Conservation (phyloP, 495 filamentous ascomycete species). For the Penicillium goetzii region DNA sequence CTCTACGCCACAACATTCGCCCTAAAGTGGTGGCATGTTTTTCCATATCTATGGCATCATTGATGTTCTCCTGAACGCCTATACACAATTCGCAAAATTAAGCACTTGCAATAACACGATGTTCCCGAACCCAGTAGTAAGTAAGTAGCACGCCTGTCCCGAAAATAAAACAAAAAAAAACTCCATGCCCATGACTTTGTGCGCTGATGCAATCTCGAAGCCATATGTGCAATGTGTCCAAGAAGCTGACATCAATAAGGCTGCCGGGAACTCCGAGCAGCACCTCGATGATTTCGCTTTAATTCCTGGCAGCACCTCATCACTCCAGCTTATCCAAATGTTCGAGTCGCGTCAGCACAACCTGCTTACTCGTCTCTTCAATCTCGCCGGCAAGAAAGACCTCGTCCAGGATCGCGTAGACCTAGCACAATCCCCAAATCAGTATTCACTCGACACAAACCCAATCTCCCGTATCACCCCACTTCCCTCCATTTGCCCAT, state of each 20-base stretch:
- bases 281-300: not conserved
- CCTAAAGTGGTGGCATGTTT: slow-evolving; percentile 28
- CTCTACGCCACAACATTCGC: too few species aligned
- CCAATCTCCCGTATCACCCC: not conserved
- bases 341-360: slow-evolving; percentile 90
- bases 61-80: slow-evolving; percentile 14
- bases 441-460: slow-evolving; percentile 1
- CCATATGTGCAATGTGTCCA: slow-evolving; percentile 2
- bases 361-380: slow-evolving; percentile 97
- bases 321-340: slow-evolving; percentile 96
- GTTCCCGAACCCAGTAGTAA: not conserved
- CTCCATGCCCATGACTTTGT: slow-evolving; percentile 33
- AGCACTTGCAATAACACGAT: not conserved
- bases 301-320: slow-evolving; percentile 11
- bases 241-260: not conserved
- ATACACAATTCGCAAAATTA: not conserved
- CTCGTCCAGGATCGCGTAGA: slow-evolving; percentile 98
- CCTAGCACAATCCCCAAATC: slow-evolving; percentile 52
- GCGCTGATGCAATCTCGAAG: slow-evolving; percentile 19
- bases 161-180: slow-evolving; percentile 16
- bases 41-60: slow-evolving; percentile 9
- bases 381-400: slow-evolving; percentile 97
- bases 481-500: not conserved
- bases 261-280: not conserved
- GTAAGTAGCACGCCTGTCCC: slow-evolving; percentile 8